Conservation (phyloP, 1,139 yeast species). For the Torulaspora pretoriensis region DNA sequence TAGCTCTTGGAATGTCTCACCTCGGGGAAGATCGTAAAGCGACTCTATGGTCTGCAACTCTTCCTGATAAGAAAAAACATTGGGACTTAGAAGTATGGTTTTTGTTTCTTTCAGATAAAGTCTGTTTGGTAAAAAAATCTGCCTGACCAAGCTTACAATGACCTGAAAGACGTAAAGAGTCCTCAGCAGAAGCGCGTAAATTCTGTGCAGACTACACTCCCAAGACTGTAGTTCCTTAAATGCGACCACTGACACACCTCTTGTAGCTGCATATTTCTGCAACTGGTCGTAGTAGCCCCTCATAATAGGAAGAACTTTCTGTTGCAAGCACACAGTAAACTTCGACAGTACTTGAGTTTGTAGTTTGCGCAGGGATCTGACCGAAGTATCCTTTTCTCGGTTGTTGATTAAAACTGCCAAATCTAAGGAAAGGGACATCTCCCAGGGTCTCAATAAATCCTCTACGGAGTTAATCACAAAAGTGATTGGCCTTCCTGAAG, state of each 20-base stretch:
- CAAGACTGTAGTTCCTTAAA: conserved; percentile 35
- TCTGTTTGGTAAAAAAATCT: conserved; percentile 29
- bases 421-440: conserved; percentile 35
- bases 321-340: conserved; percentile 21
- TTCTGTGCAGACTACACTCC: conserved; percentile 46
- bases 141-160: conserved; percentile 23
- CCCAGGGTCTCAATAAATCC: conserved; percentile 39
- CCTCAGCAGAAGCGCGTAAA: conserved; percentile 39
- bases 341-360: conserved; percentile 31
- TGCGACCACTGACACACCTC: conserved; percentile 9
- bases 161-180: conserved; percentile 21
- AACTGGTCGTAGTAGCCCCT: conserved; percentile 25
- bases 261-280: conserved; percentile 21
- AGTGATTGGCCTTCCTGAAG: conserved; percentile 30
- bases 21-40: conserved; percentile 9
- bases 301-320: conserved; percentile 24
- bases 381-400: conserved; percentile 27
- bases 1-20: conserved; percentile 11
- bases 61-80: conserved; percentile 27
- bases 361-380: conserved; percentile 27
- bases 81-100: conserved; percentile 25
- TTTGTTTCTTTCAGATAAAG: conserved; percentile 18
- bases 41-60: conserved; percentile 19
- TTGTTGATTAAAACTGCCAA: conserved; percentile 33
- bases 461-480: conserved; percentile 33